These are phyloP conservation scores for Ophiostoma fasciatum DNA, from an alignment of 2,329 filamentous ascomycete species.

Conservation along the genomic window DNA sequence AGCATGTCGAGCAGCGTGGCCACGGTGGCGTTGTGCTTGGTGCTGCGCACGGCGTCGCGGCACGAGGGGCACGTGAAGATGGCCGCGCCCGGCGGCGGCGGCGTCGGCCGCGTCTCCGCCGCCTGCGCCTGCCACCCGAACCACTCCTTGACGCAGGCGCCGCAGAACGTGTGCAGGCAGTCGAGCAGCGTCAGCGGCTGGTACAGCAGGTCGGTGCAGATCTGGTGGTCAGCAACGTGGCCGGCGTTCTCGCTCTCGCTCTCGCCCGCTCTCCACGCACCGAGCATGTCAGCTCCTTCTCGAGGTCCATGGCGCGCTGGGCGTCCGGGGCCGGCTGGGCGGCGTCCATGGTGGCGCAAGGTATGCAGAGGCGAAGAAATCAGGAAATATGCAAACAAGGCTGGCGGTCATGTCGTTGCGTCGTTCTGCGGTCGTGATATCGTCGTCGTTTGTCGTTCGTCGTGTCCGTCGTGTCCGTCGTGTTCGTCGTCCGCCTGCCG, in stretches of 20 bases:
- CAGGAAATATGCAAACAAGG: too few species aligned
- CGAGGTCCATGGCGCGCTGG: slow-evolving; percentile 57
- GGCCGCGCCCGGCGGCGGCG: slow-evolving; percentile 31
- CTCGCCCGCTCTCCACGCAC: too few species aligned
- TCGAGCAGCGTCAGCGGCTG: slow-evolving; percentile 84
- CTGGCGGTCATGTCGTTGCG: background rate
- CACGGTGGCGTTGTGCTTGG: slow-evolving; percentile 79
- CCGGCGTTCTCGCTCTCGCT: too few species aligned
- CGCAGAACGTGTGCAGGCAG: slow-evolving; percentile 92
- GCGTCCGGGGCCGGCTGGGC: too few species aligned
- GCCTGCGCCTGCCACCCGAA: slow-evolving; percentile 63
- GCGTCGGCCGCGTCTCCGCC: slow-evolving; percentile 34
- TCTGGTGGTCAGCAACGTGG: slow-evolving; percentile 44
- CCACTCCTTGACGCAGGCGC: slow-evolving; percentile 91
- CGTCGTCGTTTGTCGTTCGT: background rate
- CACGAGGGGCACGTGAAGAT: slow-evolving; percentile 86
- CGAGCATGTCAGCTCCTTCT: slow-evolving; percentile 90
- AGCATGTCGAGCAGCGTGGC: slow-evolving; percentile 85
- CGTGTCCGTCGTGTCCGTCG: too few species aligned
- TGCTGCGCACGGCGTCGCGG: slow-evolving; percentile 71
- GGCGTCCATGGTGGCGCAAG: slow-evolving; percentile 33
- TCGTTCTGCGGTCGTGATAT: too few species aligned
- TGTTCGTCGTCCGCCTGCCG: background rate
- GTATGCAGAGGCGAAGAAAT: too few species aligned
- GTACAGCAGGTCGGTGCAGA: slow-evolving; percentile 90